A percentile compares a stretch with the other conserved stretches of the same genome.
Conservation (phyloP, 2,329 filamentous ascomycete genomes). For the Zymoseptoria brevis region DNA sequence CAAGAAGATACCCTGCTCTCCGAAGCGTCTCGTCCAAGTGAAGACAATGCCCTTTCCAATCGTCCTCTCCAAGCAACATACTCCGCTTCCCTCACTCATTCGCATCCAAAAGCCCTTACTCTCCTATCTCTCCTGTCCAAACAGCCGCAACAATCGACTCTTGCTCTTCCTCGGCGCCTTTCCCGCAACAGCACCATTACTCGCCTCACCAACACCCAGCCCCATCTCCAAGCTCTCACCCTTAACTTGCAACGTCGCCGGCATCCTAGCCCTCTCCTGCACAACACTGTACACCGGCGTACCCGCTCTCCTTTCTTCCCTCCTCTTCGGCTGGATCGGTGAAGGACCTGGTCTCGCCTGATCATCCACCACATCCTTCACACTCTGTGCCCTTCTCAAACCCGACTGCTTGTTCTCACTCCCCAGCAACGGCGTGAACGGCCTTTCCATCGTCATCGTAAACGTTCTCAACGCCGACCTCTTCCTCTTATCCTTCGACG, state of each 20-base stretch:
- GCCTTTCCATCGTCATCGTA: slow-evolving; percentile 29
- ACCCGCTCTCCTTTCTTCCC: slow-evolving; percentile 1
- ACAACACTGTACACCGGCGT: slow-evolving; percentile 18
- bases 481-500: slow-evolving; percentile 19
- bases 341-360: not conserved
- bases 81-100: not conserved
- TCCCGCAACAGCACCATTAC: not conserved
- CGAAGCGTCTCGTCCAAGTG: not conserved
- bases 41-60: not conserved
- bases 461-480: slow-evolving; percentile 23
- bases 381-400: slow-evolving; percentile 26
- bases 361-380: slow-evolving; percentile 14
- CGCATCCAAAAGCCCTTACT: not conserved
- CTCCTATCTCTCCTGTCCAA: slow-evolving; percentile 9
- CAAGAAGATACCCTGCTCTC: not conserved
- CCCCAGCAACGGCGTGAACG: slow-evolving; percentile 25
- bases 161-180: slow-evolving; percentile 10
- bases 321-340: slow-evolving; percentile 1
- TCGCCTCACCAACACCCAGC: not conserved
- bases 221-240: slow-evolving; percentile 4
- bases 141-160: slow-evolving; percentile 22
- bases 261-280: slow-evolving; percentile 14
- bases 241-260: slow-evolving; percentile 10
- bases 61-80: not conserved
- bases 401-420: slow-evolving; percentile 17